phyloP scores from a whole-genome alignment of 192 early-diverging fungal species.

The Umbelopsis ramanniana region DNA sequence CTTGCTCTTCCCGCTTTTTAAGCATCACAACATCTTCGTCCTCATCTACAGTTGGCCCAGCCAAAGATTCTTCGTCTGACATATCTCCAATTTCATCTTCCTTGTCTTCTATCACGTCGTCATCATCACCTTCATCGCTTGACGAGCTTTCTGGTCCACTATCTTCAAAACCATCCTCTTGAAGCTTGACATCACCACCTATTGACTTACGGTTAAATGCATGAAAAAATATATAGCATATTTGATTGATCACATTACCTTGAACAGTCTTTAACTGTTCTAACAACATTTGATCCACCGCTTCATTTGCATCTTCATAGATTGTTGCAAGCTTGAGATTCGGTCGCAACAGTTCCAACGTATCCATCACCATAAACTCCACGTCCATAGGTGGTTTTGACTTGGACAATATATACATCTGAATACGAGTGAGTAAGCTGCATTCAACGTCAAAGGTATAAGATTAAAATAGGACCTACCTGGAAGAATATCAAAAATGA shows the following conservation, averaged over 20 bases:
- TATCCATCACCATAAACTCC: slow-evolving; percentile 83
- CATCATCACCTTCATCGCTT: slow-evolving; percentile 44
- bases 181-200: slow-evolving; percentile 38
- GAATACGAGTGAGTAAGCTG: background rate
- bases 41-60: slow-evolving; percentile 44
- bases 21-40: slow-evolving; percentile 76
- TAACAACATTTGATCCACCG: slow-evolving; percentile 60
- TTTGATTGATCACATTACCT: slow-evolving; percentile 25
- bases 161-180: slow-evolving; percentile 50
- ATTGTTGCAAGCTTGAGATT: slow-evolving; percentile 58
- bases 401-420: slow-evolving; percentile 91
- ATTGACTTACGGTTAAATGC: background rate
- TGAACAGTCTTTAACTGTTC: slow-evolving; percentile 55
- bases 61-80: slow-evolving; percentile 49
- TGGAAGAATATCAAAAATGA: slow-evolving; percentile 83
- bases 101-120: slow-evolving; percentile 26
- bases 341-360: slow-evolving; percentile 75
- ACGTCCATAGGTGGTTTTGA: slow-evolving; percentile 82
- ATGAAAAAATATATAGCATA: slow-evolving; percentile 2
- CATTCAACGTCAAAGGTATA: background rate
- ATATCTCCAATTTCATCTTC: slow-evolving; percentile 44
- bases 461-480: slow-evolving; percentile 38
- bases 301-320: slow-evolving; percentile 84
- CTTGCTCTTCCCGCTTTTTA: slow-evolving; percentile 58
- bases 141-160: slow-evolving; percentile 37